Evolutionary conservation across 371 early-diverging fungal species (phyloP).

Genomic region (Apophysomyces elegans): DNA sequence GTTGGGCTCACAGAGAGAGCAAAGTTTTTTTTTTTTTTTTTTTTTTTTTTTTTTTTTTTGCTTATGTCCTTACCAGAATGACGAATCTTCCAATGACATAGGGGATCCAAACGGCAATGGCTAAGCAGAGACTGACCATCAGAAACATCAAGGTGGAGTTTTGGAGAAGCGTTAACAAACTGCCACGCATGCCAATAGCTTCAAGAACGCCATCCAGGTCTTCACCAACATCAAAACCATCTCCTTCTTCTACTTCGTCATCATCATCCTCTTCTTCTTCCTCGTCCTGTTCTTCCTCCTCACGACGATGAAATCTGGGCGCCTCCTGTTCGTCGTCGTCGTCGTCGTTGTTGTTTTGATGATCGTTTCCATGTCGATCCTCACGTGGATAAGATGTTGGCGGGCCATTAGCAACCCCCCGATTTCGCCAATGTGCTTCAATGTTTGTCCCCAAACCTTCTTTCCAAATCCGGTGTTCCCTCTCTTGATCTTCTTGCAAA

Average conservation of each 20-base stretch:
- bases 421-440: not conserved
- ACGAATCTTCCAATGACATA: slow-evolving; percentile 64
- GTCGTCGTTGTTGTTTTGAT: slow-evolving; percentile 33
- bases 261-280: slow-evolving; percentile 29
- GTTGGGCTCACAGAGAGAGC: too few species aligned
- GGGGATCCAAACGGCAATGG: slow-evolving; percentile 75
- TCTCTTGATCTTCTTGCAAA: not conserved
- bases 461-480: not conserved
- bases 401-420: too few species aligned
- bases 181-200: slow-evolving; percentile 87
- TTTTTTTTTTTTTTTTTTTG: too few species aligned
- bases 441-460: not conserved
- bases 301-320: not conserved
- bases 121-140: slow-evolving; percentile 70
- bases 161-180: slow-evolving; percentile 70
- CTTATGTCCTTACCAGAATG: slow-evolving; percentile 33
- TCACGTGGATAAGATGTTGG: too few species aligned
- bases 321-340: slow-evolving; percentile 20
- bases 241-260: slow-evolving; percentile 21
- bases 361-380: too few species aligned
- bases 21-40: too few species aligned
- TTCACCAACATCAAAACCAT: slow-evolving; percentile 46
- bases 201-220: slow-evolving; percentile 82
- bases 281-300: slow-evolving; percentile 24
- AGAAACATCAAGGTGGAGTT: slow-evolving; percentile 76